Evolutionary conservation across 345 rosid genomes (phyloP).

Genomic region (Corymbia maculata): DNA sequence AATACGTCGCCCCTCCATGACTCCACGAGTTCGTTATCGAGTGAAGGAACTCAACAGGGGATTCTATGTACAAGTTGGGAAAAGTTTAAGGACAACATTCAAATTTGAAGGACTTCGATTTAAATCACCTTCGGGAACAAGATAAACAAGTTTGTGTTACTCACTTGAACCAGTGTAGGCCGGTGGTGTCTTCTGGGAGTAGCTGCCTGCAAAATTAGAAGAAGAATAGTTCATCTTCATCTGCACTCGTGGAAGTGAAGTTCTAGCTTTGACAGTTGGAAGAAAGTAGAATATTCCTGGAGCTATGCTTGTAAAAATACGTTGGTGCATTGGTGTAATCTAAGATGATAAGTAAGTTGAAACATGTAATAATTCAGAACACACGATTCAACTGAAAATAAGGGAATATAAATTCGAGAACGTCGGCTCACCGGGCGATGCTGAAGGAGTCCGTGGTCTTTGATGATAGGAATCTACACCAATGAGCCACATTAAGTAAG

Average conservation of each 20-base stretch:
- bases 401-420: not conserved
- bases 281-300: not conserved
- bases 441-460: not conserved
- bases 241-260: not conserved
- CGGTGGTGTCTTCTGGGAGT: not conserved
- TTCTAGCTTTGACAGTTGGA: not conserved
- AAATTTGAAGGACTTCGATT: not conserved
- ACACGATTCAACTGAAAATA: not conserved
- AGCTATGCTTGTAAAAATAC: not conserved
- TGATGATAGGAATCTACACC: not conserved
- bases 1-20: conserved; percentile 29
- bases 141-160: not conserved
- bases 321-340: not conserved
- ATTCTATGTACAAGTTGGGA: conserved; percentile 8
- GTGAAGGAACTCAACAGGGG: conserved; percentile 46
- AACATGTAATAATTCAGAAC: not conserved
- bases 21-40: conserved; percentile 58
- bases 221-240: not conserved
- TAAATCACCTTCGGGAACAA: not conserved
- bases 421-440: not conserved
- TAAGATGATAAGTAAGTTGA: not conserved
- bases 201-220: conserved; percentile 12
- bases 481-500: not conserved
- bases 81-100: not conserved
- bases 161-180: conserved; percentile 10